Evolutionary conservation across 495 filamentous ascomycete species (phyloP).

Genomic region (Aspergillus bertholletiae): DNA sequence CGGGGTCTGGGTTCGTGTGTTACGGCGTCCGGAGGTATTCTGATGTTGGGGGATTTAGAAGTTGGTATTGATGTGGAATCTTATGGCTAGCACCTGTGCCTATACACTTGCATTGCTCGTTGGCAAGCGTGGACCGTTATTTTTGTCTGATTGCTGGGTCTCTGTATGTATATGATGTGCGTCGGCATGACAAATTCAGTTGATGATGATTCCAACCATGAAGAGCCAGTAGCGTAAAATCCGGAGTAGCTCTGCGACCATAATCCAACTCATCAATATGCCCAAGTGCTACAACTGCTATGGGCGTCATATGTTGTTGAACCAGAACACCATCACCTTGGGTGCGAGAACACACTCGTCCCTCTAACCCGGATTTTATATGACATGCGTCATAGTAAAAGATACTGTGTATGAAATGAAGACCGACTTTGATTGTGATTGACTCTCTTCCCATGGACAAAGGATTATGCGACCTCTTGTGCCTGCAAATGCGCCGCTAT

Average conservation of each 20-base stretch:
- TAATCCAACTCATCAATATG: too few species aligned
- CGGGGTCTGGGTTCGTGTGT: conserved; percentile 6
- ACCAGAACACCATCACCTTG: too few species aligned
- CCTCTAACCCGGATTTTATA: too few species aligned
- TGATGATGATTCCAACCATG: conserved; percentile 11
- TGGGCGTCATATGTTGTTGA: too few species aligned
- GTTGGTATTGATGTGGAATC: conserved; percentile 9
- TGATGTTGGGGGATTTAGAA: conserved; percentile 14
- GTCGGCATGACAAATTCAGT: conserved; percentile 21
- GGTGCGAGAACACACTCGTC: too few species aligned
- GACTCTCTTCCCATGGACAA: too few species aligned
- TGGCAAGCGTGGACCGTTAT: not conserved
- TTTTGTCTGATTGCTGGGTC: conserved; percentile 7
- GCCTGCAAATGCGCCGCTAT: conserved; percentile 22
- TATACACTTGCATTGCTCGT: not conserved
- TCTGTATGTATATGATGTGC: conserved; percentile 24
- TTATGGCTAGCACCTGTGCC: conserved; percentile 8
- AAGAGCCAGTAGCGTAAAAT: too few species aligned
- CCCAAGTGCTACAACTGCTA: too few species aligned
- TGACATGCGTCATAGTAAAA: not conserved
- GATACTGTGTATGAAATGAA: too few species aligned
- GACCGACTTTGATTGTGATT: too few species aligned
- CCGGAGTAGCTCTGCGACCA: too few species aligned
- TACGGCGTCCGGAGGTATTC: conserved; percentile 16
- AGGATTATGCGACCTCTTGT: not conserved